Evolutionary conservation across 164 flowering plant genomes (phyloP).

Genomic region (Berberis thunbergii): DNA sequence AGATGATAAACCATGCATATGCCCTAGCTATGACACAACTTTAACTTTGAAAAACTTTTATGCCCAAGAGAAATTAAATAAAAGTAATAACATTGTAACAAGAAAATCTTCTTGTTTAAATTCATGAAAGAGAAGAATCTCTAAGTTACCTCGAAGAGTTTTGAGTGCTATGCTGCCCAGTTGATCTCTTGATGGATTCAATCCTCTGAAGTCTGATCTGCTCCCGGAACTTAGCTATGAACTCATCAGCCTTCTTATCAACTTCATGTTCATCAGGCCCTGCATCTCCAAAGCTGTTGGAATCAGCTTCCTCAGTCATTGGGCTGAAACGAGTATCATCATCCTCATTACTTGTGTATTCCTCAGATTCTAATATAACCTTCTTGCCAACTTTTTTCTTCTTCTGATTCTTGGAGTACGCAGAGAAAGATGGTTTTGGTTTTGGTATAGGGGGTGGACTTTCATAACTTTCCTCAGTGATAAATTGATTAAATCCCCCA

Average conservation of each 20-base stretch:
- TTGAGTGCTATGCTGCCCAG: constrained; percentile 9
- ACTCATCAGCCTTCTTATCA: constrained; percentile 57
- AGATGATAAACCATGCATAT: constrained; percentile 1
- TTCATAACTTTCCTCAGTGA: constrained; percentile 9
- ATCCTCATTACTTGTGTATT: constrained; percentile 17
- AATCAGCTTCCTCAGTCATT: constrained; percentile 12
- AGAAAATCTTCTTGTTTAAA: constrained; percentile 2
- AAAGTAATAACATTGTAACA: background rate
- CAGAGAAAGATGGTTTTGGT: constrained; percentile 10
- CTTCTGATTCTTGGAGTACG: constrained; percentile 11
- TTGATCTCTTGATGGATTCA: constrained; percentile 25
- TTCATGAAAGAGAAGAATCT: constrained; percentile 1
- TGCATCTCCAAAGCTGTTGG: constrained; percentile 11
- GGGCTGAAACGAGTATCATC: constrained; percentile 14
- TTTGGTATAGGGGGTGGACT: background rate
- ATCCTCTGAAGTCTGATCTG: constrained; percentile 51
- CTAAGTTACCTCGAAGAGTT: constrained; percentile 18
- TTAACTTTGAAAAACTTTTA: background rate
- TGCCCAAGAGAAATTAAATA: background rate
- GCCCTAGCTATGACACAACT: background rate
- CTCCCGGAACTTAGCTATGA: constrained; percentile 50
- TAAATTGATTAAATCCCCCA: constrained; percentile 4
- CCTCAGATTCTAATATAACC: constrained; percentile 19
- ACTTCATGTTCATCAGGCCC: constrained; percentile 28
- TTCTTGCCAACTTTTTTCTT: constrained; percentile 16